Conservation (phyloP, 2,329 filamentous ascomycete genomes). For the Cryphonectria naterciae region DNA sequence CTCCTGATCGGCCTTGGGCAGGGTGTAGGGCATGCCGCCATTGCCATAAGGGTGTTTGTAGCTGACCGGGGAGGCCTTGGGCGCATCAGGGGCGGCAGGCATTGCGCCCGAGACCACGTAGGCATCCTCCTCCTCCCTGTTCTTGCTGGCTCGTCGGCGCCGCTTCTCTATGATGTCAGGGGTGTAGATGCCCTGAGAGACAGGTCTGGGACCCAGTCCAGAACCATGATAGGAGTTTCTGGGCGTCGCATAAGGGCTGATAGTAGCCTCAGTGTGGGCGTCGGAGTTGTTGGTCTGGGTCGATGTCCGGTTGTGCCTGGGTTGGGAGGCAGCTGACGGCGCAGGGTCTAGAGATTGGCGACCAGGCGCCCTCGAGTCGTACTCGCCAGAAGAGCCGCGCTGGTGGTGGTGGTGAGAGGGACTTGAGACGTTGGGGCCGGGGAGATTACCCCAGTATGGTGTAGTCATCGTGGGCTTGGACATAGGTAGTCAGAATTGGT, state of each 20-base stretch:
- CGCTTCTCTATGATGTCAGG: slow-evolving; percentile 50
- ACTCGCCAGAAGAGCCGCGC: slow-evolving; percentile 45
- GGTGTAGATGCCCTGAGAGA: slow-evolving; percentile 51
- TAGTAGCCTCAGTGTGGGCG: slow-evolving; percentile 60
- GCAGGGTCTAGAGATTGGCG: slow-evolving; percentile 40
- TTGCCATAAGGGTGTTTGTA: slow-evolving; percentile 56
- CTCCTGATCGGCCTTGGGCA: slow-evolving; percentile 36
- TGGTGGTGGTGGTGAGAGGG: slow-evolving; percentile 40
- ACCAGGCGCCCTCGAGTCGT: slow-evolving; percentile 37
- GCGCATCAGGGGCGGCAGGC: slow-evolving; percentile 61
- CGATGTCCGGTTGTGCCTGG: slow-evolving; percentile 56
- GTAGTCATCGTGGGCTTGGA: slow-evolving; percentile 46
- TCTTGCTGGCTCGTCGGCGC: slow-evolving; percentile 46
- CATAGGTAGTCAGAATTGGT: slow-evolving; percentile 30
- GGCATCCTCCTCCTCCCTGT: slow-evolving; percentile 47
- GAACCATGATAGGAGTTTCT: slow-evolving; percentile 53
- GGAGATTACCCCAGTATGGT: slow-evolving; percentile 64
- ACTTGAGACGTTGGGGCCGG: slow-evolving; percentile 48
- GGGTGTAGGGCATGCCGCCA: slow-evolving; percentile 38
- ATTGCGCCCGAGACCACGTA: slow-evolving; percentile 39
- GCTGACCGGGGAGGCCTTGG: slow-evolving; percentile 61
- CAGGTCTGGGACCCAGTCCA: slow-evolving; percentile 62
- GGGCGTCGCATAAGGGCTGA: slow-evolving; percentile 62
- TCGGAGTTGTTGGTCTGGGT: slow-evolving; percentile 60
- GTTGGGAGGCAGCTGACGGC: slow-evolving; percentile 42